Evolutionary conservation across 192 early-diverging fungal species (phyloP).

Genomic region (Backusella sp.): DNA sequence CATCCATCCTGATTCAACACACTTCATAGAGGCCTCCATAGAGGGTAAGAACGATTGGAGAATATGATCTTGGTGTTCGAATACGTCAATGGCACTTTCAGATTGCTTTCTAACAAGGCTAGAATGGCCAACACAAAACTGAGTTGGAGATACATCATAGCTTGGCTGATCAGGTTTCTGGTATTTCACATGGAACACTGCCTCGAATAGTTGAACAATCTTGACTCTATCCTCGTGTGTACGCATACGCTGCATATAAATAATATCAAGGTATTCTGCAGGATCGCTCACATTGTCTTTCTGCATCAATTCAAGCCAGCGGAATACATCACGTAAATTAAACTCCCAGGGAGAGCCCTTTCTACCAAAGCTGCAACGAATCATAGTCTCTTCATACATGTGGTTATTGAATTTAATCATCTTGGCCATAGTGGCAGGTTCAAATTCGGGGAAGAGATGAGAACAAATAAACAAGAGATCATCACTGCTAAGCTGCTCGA

Average conservation of each 20-base stretch:
- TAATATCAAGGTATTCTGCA: constrained; percentile 69
- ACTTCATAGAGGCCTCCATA: constrained; percentile 80
- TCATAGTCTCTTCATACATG: constrained; percentile 87
- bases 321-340: constrained; percentile 95
- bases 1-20: constrained; percentile 90
- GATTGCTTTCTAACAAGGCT: constrained; percentile 46
- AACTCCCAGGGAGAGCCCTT: constrained; percentile 96
- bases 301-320: constrained; percentile 87
- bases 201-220: constrained; percentile 53
- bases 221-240: constrained; percentile 69
- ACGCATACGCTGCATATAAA: constrained; percentile 91
- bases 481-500: constrained; percentile 74
- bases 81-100: constrained; percentile 28
- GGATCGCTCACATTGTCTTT: constrained; percentile 54
- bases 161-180: constrained; percentile 36
- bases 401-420: constrained; percentile 84
- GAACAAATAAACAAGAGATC: constrained; percentile 80
- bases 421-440: constrained; percentile 42
- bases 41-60: constrained; percentile 63
- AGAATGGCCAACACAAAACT: constrained; percentile 64
- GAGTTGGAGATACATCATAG: constrained; percentile 50
- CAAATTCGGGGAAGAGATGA: constrained; percentile 52
- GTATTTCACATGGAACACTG: constrained; percentile 51
- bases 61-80: constrained; percentile 55
- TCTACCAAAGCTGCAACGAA: constrained; percentile 65